A percentile compares a stretch with the other conserved stretches of the same genome.
These are phyloP conservation scores for Rugonectria rugulosa DNA, from an alignment of 2,329 filamentous ascomycete species.

Conservation along the genomic window DNA sequence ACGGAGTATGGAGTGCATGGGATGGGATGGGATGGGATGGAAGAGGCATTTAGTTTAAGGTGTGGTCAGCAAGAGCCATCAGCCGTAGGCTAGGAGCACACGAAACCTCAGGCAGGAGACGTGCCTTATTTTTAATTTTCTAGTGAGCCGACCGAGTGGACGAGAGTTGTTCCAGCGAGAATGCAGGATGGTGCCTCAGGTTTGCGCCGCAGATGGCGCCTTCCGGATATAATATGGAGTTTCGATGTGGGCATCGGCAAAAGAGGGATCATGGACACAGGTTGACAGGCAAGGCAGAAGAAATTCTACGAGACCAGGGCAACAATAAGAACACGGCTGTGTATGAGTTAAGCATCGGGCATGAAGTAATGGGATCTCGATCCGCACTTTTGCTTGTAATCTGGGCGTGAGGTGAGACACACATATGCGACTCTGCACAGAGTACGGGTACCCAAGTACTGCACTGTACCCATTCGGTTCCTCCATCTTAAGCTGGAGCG, in stretches of 20 bases:
- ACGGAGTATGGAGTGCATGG: too few species aligned
- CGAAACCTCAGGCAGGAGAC: slow-evolving; percentile 12
- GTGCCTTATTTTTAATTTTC: not conserved
- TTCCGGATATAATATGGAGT: not conserved
- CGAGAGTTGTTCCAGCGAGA: not conserved
- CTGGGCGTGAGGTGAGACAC: too few species aligned
- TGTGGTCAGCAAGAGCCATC: slow-evolving; percentile 17
- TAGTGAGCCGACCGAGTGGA: slow-evolving; percentile 4
- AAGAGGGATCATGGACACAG: not conserved
- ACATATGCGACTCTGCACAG: too few species aligned
- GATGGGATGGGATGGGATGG: slow-evolving; percentile 8
- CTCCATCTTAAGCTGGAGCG: slow-evolving; percentile 13
- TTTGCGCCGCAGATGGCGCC: not conserved
- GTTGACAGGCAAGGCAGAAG: too few species aligned
- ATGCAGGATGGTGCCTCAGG: not conserved
- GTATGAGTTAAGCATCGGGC: too few species aligned
- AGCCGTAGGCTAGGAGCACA: not conserved
- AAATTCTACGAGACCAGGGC: too few species aligned
- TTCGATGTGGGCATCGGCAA: slow-evolving; percentile 7
- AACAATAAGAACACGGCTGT: too few species aligned
- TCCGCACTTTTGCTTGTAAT: too few species aligned
- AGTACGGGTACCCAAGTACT: too few species aligned
- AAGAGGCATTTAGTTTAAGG: slow-evolving; percentile 10
- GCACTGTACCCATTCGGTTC: slow-evolving; percentile 10
- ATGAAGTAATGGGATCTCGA: too few species aligned